Base-by-base conservation (phyloP, 2,329 filamentous ascomycete genomes). In the Fusarium sp. region DNA sequence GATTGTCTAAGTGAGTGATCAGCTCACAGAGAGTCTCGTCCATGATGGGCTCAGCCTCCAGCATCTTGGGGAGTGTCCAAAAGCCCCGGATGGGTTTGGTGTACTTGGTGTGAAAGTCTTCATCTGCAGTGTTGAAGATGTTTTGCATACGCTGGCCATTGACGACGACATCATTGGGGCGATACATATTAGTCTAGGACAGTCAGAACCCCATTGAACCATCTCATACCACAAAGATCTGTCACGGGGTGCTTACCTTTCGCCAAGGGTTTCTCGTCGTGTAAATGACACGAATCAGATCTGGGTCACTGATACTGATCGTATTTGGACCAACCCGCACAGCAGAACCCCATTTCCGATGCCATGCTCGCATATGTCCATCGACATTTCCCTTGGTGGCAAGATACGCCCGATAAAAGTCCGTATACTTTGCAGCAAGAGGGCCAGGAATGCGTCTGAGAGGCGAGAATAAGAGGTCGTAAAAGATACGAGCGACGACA, bases 41-140 rank as follows among this genome's bases (percentile, higher is more conserved):
- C 50, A 77, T 76, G 5, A 77, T 54, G 10, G 70, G 70, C n/a
- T 77, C 75, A 12, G 66, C 70, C 26, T 74, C 72, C 1, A 75
- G 51, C 48, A 77, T 73, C 20, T 71, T 76, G 6, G 62, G 70
- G 0, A 77, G 47, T 2, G 75, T 75, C 68, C 75, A 77, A 24
- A 75, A 76, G 7, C 68, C 73, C 35, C 74, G 69, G 28, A 77
- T 75, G 4, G 75, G 75, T 6, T 73, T 73, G 14, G 73, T 77
- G 39, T 70, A 77, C 26, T 66, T 75, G 20, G 75, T 38, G 15
- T 77, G 75, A 14, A 75, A 77, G 8, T 48, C 61, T 11, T 77
- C 65, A 48, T 77, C 73, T 13, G 61, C 39, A 1, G 75, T 77
- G 36, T 76, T 77, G 62, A 77, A 77, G 32, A 77, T 61, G n/a